phyloP scores from a whole-genome alignment of 352 stramenopile genomes.

The Globisporangium solare region DNA sequence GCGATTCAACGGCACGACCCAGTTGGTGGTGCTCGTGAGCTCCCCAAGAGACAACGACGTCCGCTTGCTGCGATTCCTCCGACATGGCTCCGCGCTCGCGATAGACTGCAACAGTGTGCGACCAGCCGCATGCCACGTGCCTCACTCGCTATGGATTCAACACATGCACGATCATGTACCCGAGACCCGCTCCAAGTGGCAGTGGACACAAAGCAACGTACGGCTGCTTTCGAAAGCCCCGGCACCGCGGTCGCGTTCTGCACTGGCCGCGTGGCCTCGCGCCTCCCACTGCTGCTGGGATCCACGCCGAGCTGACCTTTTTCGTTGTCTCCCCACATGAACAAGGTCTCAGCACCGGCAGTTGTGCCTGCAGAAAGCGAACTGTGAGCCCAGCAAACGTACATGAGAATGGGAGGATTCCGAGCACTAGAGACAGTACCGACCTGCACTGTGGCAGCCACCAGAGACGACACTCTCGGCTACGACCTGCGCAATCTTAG shows the following conservation, averaged over 20 bases:
- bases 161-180: not conserved
- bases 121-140: constrained; percentile 70
- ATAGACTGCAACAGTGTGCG: constrained; percentile 49
- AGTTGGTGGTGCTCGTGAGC: constrained; percentile 46
- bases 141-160: constrained; percentile 15
- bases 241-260: not conserved
- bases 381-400: too few relatives aligned
- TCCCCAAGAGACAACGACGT: constrained; percentile 52
- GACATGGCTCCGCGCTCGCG: not conserved
- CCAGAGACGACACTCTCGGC: constrained; percentile 41
- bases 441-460: constrained; percentile 72
- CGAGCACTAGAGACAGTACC: too few relatives aligned
- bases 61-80: not conserved
- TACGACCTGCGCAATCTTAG: constrained; percentile 13
- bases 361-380: too few relatives aligned
- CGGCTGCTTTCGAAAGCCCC: not conserved
- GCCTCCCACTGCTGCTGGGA: not conserved
- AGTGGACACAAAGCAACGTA: not conserved
- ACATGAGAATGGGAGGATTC: too few relatives aligned
- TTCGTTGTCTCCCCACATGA: constrained; percentile 68
- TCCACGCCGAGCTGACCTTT: constrained; percentile 37
- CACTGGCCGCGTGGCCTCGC: not conserved
- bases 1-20: constrained; percentile 18
- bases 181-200: not conserved
- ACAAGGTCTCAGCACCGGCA: constrained; percentile 20